Evolutionary conservation across 1,139 yeast species (phyloP).

Genomic region (Sugiyamaella sp.): DNA sequence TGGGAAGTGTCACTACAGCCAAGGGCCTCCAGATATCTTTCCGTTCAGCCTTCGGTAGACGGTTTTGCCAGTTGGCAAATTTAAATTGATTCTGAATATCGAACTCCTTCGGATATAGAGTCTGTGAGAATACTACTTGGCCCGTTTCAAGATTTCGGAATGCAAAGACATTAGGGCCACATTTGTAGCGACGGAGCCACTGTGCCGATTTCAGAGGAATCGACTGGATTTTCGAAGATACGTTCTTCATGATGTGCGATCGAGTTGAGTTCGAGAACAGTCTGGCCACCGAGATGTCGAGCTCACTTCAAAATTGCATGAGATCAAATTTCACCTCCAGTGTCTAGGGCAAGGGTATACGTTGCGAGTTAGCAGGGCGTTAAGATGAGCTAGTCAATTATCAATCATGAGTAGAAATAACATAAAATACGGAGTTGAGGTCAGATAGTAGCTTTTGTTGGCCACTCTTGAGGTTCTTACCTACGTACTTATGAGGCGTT

Average conservation of each 20-base stretch:
- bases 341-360: no score
- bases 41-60: slow-evolving; percentile 66
- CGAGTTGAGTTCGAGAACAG: neutral
- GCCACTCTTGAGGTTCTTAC: no score
- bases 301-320: no score
- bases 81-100: slow-evolving; percentile 68
- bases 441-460: no score
- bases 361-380: no score
- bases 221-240: slow-evolving; percentile 4
- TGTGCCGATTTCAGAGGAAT: slow-evolving; percentile 32
- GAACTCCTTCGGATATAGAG: slow-evolving; percentile 60
- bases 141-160: slow-evolving; percentile 88
- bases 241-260: slow-evolving; percentile 1
- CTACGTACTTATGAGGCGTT: no score
- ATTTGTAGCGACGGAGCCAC: slow-evolving; percentile 57
- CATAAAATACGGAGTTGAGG: no score
- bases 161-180: slow-evolving; percentile 81
- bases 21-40: slow-evolving; percentile 88
- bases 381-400: no score
- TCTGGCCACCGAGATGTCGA: neutral
- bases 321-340: no score
- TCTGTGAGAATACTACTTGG: slow-evolving; percentile 86
- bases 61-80: slow-evolving; percentile 80
- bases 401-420: no score
- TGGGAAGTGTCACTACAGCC: slow-evolving; percentile 77